Percentiles rank a stretch among this genome's conserved stretches.
Evolutionary conservation across 129 eudicot genomes (phyloP).

Genomic region (Pulicaria dysenterica): DNA sequence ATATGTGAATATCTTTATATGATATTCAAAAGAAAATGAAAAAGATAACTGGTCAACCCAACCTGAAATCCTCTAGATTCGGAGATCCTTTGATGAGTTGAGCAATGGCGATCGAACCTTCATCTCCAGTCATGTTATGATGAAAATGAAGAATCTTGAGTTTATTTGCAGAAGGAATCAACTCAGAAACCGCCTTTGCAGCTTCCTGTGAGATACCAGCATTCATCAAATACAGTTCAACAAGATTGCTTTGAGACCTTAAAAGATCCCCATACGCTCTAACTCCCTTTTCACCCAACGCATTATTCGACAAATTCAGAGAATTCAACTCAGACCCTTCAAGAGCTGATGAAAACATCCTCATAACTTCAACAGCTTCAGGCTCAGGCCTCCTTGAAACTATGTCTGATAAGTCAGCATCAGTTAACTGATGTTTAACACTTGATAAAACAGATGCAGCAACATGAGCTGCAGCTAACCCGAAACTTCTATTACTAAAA

Average conservation of each 20-base stretch:
- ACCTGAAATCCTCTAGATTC: slow-evolving; percentile 60
- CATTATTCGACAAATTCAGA: slow-evolving; percentile 70
- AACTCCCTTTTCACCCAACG: slow-evolving; percentile 76
- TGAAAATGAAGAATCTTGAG: slow-evolving; percentile 77
- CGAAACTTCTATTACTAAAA: slow-evolving; percentile 89
- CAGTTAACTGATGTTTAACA: slow-evolving; percentile 61
- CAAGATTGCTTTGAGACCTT: slow-evolving; percentile 53
- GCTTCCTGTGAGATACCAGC: slow-evolving; percentile 85
- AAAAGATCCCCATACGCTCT: slow-evolving; percentile 76
- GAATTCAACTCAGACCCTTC: slow-evolving; percentile 59
- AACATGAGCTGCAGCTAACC: slow-evolving; percentile 68
- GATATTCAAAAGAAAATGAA: too few species aligned
- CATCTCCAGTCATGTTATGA: slow-evolving; percentile 79
- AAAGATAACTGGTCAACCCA: too few species aligned
- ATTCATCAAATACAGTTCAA: slow-evolving; percentile 67
- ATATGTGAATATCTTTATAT: too few species aligned
- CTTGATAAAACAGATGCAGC: slow-evolving; percentile 57
- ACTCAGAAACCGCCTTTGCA: slow-evolving; percentile 67
- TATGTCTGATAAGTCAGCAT: slow-evolving; percentile 75
- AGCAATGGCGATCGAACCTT: slow-evolving; percentile 69
- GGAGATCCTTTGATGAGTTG: slow-evolving; percentile 59
- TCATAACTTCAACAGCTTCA: slow-evolving; percentile 80
- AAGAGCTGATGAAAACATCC: slow-evolving; percentile 65
- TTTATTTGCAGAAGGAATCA: slow-evolving; percentile 60
- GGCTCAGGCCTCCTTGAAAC: slow-evolving; percentile 79